phyloP scores from a whole-genome alignment of 2,329 filamentous ascomycete species.

The Venturiaceae sp. region DNA sequence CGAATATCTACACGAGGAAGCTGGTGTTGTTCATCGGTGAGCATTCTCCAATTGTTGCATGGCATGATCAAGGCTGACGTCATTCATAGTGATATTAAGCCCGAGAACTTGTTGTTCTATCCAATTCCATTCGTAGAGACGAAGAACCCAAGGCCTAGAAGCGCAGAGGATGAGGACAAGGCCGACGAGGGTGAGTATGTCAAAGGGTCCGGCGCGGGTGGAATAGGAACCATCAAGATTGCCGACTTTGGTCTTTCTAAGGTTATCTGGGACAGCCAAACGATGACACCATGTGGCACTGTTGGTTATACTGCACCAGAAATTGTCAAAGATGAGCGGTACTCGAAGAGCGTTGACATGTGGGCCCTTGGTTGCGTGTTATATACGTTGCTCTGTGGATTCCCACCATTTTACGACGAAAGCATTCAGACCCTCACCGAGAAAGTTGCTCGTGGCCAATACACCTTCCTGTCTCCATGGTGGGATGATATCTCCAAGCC shows the following conservation, averaged over 20 bases:
- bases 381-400: slow-evolving; percentile 93
- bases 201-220: slow-evolving; percentile 69
- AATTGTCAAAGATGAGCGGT: slow-evolving; percentile 97
- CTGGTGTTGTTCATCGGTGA: slow-evolving; percentile 93
- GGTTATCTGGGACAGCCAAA: slow-evolving; percentile 95
- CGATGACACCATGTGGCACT: slow-evolving; percentile 98
- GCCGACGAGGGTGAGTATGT: slow-evolving; percentile 93
- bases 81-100: slow-evolving; percentile 78
- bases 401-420: slow-evolving; percentile 97
- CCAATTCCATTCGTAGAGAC: slow-evolving; percentile 74
- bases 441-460: slow-evolving; percentile 94
- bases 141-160: slow-evolving; percentile 68
- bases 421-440: slow-evolving; percentile 95
- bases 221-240: slow-evolving; percentile 93
- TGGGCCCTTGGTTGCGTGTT: slow-evolving; percentile 96
- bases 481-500: slow-evolving; percentile 98
- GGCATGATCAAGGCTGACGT: slow-evolving; percentile 22
- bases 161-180: slow-evolving; percentile 92
- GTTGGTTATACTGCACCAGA: slow-evolving; percentile 97
- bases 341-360: slow-evolving; percentile 99
- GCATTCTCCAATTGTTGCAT: slow-evolving; percentile 19
- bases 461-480: slow-evolving; percentile 96
- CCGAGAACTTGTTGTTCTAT: slow-evolving; percentile 91
- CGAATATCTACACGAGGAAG: slow-evolving; percentile 88
- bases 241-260: slow-evolving; percentile 97